Base-by-base conservation (phyloP, 371 early-diverging fungal species). In the Haplosporangium sp. region DNA sequence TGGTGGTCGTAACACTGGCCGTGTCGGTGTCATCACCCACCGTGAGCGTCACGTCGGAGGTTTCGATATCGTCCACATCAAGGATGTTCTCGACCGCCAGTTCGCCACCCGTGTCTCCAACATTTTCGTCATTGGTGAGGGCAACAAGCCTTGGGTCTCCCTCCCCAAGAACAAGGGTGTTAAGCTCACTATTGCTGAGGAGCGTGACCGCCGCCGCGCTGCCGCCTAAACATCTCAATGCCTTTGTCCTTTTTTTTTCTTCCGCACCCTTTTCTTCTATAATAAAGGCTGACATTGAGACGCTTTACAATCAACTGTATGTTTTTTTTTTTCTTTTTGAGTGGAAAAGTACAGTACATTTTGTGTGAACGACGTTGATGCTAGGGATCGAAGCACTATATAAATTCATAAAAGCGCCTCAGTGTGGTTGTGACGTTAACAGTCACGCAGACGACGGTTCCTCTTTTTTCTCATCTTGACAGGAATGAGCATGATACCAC, bases 1-100 rank as follows among this genome's bases (percentile, higher is more conserved):
- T 76, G 98, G 97, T 77, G 99, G 99, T 84, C 96, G 96, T 83
- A 98, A 98, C 92, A 95, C 96, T 89, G 99, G 99, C 80, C 97
- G 99, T 90, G 94, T 99, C 75, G 99, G 99, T 90, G 88, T 95
- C 83, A 95, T 99, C 84, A 93, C 94, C 74, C 95, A 95, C 90
- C 95, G 98, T 83, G 99, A 99, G 86, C 92, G 94, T 74, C 98
- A 98, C 91, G 86, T 92, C 81, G 98, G 99, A 82, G 98, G 99
- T 86, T 97, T 98, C 89, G 97, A 95, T 73, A 94, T 96, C 70
- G 90, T 95, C 69, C 93, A 95, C 88, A 85, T 98, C 81, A 95
- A 95, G 88, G 99, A 99, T 82, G 87, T 92, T 48, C 82, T 87
- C 57, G 96, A 92, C 81, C 91, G 93, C 77, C 74, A 86, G 69